phyloP scores from a whole-genome alignment of 148 eudicot genomes.

The Vaccinium vitisidaea region DNA sequence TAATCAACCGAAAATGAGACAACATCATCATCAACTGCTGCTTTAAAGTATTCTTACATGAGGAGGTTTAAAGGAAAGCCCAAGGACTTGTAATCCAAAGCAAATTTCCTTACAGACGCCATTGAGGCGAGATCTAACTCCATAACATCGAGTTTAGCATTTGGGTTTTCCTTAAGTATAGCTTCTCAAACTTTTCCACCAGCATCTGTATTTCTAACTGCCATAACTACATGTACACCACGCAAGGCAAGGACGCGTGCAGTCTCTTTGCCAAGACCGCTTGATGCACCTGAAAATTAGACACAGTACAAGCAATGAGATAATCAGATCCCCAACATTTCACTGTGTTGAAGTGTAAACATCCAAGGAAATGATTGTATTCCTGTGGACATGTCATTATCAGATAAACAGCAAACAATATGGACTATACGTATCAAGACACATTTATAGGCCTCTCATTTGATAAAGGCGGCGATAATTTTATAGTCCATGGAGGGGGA shows the following conservation, averaged over 20 bases:
- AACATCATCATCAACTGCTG: too few relatives aligned
- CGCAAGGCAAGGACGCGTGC: constrained; percentile 79
- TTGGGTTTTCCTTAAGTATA: constrained; percentile 57
- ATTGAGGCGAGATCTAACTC: constrained; percentile 83
- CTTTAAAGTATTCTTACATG: constrained; percentile 46
- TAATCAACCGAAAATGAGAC: too few relatives aligned
- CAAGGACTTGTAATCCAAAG: constrained; percentile 46
- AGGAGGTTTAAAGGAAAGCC: constrained; percentile 64
- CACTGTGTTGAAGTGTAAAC: too few relatives aligned
- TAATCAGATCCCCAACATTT: background rate
- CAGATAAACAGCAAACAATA: too few relatives aligned
- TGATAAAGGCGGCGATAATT: too few relatives aligned
- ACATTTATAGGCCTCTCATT: too few relatives aligned
- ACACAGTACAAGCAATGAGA: background rate
- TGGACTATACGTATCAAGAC: too few relatives aligned
- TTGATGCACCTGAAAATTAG: constrained; percentile 61
- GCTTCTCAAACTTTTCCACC: constrained; percentile 49
- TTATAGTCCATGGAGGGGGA: too few relatives aligned
- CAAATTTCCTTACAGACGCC: constrained; percentile 70
- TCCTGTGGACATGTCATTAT: too few relatives aligned
- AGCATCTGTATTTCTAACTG: constrained; percentile 57
- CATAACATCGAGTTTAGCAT: constrained; percentile 71
- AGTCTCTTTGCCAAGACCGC: constrained; percentile 82
- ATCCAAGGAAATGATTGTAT: too few relatives aligned
- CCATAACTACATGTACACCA: constrained; percentile 85